phyloP scores from a whole-genome alignment of 2,329 filamentous ascomycete genomes.

The Colletotrichum eremochloae region DNA sequence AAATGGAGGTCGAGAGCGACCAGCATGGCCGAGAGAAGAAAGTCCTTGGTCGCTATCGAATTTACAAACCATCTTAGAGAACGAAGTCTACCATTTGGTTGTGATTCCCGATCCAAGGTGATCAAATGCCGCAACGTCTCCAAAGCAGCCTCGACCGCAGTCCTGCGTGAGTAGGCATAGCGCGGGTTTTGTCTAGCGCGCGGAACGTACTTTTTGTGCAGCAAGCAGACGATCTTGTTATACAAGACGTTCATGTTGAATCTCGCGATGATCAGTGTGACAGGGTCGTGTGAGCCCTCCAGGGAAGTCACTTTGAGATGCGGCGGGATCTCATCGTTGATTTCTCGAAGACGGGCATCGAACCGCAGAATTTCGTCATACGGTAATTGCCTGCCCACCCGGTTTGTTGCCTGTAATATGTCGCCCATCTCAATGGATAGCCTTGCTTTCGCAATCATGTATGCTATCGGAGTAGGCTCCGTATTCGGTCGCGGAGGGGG shows the following conservation, averaged over 20 bases:
- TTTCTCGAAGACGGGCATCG: constrained; percentile 71
- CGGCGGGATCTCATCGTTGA: constrained; percentile 78
- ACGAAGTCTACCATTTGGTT: constrained; percentile 77
- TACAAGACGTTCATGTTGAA: constrained; percentile 88
- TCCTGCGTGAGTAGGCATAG: constrained; percentile 86
- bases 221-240: constrained; percentile 87
- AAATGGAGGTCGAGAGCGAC: constrained; percentile 86
- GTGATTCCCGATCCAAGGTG: constrained; percentile 80
- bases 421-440: constrained; percentile 78
- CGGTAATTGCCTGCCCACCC: constrained; percentile 66
- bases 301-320: constrained; percentile 83
- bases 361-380: constrained; percentile 76
- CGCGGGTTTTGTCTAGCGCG: constrained; percentile 82
- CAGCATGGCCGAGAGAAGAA: constrained; percentile 87
- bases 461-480: constrained; percentile 82
- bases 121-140: constrained; percentile 83
- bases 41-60: constrained; percentile 86
- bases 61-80: constrained; percentile 84
- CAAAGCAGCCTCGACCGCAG: constrained; percentile 88
- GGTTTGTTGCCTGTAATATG: constrained; percentile 75
- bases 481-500: constrained; percentile 76
- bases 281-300: constrained; percentile 82
- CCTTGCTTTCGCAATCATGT: constrained; percentile 81
- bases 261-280: constrained; percentile 87
- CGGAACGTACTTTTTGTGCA: constrained; percentile 90